These are phyloP conservation scores for Huntiella moniliformis DNA, from an alignment of 2,329 filamentous ascomycete species.

Conservation along the genomic window DNA sequence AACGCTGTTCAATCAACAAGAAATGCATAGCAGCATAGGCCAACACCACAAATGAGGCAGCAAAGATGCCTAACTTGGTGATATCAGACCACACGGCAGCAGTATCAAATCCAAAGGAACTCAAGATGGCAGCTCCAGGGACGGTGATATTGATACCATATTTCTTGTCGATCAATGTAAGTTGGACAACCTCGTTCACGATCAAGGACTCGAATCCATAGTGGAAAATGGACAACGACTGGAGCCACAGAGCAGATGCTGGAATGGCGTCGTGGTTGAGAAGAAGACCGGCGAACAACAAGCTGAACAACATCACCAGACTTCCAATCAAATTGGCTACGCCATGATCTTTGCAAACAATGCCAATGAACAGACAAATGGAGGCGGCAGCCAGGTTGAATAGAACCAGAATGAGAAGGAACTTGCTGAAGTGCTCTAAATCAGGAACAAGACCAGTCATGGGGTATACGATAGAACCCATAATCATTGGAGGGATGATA, in stretches of 20 bases:
- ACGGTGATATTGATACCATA: constrained; percentile 94
- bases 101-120: constrained; percentile 86
- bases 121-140: constrained; percentile 81
- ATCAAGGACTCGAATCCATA: constrained; percentile 16
- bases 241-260: constrained; percentile 67
- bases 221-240: constrained; percentile 74
- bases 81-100: constrained; percentile 72
- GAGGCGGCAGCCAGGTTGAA: constrained; percentile 91
- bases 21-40: constrained; percentile 90
- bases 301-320: constrained; percentile 89
- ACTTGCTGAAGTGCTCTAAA: constrained; percentile 69
- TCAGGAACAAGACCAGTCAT: constrained; percentile 88
- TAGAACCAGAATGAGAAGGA: constrained; percentile 76
- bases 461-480: constrained; percentile 89
- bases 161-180: constrained; percentile 82
- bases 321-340: constrained; percentile 90
- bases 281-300: constrained; percentile 83
- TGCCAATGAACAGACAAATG: constrained; percentile 90
- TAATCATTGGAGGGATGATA: constrained; percentile 82
- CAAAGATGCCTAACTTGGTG: constrained; percentile 63
- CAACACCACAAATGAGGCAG: constrained; percentile 63
- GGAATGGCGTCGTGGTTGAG: constrained; percentile 92
- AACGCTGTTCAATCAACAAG: constrained; percentile 64
- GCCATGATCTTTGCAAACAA: constrained; percentile 76
- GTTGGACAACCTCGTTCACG: constrained; percentile 51